Evolutionary conservation across 345 rosid species (phyloP).

Genomic region (Dipteronia dyeriana): DNA sequence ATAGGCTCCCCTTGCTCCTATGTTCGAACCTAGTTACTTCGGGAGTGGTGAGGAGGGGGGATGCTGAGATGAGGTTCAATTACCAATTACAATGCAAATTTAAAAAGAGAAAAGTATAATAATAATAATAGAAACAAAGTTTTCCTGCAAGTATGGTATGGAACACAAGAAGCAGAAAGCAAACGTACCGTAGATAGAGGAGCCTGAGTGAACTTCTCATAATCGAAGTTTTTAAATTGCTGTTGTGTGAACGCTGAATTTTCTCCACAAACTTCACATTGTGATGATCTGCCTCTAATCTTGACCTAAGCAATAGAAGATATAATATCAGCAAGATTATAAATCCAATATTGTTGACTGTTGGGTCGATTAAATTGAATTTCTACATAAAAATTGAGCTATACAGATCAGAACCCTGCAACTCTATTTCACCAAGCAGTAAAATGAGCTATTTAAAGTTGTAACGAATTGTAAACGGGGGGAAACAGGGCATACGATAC

Average conservation of each 20-base stretch:
- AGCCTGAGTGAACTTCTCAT: constrained; percentile 84
- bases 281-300: constrained; percentile 72
- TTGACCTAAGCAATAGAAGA: constrained; percentile 56
- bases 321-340: constrained; percentile 3
- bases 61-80: neutral
- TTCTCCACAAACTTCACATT: constrained; percentile 81
- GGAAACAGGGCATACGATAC: constrained; percentile 53
- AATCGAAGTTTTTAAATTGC: constrained; percentile 71
- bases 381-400: too few species aligned
- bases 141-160: neutral
- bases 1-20: neutral
- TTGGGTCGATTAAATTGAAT: too few species aligned
- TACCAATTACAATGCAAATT: too few species aligned
- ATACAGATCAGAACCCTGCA: neutral
- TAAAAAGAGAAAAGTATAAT: neutral
- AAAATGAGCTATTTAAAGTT: neutral
- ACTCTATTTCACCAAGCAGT: neutral
- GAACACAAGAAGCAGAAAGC: constrained; percentile 11
- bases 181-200: constrained; percentile 56
- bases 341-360: neutral
- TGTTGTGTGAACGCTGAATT: constrained; percentile 50
- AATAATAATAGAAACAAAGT: neutral
- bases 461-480: neutral
- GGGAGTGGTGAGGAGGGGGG: neutral
- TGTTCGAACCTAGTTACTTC: neutral